Conservation (phyloP, 257 asterid species). For the Verbena officinalis region DNA sequence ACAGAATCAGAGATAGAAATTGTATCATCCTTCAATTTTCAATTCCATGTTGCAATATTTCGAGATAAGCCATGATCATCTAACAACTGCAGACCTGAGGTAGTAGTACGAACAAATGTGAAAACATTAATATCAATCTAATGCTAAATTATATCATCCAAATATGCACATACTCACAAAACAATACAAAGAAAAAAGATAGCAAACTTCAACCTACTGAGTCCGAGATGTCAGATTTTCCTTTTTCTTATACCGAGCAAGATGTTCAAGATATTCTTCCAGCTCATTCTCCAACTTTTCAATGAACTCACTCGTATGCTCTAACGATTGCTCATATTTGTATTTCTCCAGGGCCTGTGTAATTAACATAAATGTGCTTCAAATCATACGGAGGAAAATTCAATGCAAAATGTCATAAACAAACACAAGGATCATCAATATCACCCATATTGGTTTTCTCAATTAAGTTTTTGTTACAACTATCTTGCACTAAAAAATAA, state of each 20-base stretch:
- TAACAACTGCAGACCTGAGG: constrained; percentile 19
- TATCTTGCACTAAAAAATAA: constrained; percentile 14
- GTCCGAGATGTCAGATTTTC: constrained; percentile 32
- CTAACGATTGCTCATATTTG: constrained; percentile 75
- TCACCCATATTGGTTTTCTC: too few relatives aligned
- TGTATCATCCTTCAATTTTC: neutral
- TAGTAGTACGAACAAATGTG: constrained; percentile 18
- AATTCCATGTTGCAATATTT: neutral
- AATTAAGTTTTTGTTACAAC: neutral
- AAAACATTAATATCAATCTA: neutral
- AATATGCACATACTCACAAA: constrained; percentile 20
- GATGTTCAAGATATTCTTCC: constrained; percentile 69
- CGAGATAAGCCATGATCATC: neutral
- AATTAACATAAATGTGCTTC: constrained; percentile 15
- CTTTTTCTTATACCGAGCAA: constrained; percentile 56
- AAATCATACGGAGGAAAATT: constrained; percentile 13
- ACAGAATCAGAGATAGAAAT: neutral
- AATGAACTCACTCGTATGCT: constrained; percentile 87
- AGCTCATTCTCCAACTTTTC: constrained; percentile 91
- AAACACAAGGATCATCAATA: constrained; percentile 7
- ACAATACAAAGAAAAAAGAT: neutral
- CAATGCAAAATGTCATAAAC: constrained; percentile 3
- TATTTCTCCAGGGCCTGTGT: constrained; percentile 91
- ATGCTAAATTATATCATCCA: neutral
- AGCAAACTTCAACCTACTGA: constrained; percentile 20